Evolutionary conservation across 1,284 basidiomycete species (phyloP).

Genomic region (Porogramme epimiltina): DNA sequence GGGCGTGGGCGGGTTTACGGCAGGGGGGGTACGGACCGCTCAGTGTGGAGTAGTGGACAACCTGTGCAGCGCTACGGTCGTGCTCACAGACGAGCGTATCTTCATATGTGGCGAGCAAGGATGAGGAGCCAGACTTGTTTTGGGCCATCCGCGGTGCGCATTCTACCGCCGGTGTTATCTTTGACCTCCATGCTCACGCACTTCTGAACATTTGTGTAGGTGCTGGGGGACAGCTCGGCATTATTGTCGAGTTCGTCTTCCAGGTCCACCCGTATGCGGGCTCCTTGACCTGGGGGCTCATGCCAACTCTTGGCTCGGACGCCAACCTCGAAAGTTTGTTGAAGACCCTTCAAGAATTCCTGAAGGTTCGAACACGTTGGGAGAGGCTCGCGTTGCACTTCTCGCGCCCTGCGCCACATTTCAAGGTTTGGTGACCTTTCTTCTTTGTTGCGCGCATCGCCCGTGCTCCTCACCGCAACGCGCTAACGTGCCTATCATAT

Average conservation of each 20-base stretch:
- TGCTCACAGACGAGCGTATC: conserved; percentile 38
- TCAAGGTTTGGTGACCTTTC: conserved; percentile 19
- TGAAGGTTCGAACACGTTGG: conserved; percentile 10
- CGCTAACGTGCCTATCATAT: too few relatives aligned
- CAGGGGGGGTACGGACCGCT: conserved; percentile 45
- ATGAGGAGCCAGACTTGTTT: conserved; percentile 23
- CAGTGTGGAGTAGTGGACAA: conserved; percentile 41
- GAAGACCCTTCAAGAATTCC: conserved; percentile 16
- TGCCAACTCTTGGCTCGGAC: conserved; percentile 18
- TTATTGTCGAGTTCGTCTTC: conserved; percentile 46
- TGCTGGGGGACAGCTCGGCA: conserved; percentile 48
- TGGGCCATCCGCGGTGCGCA: conserved; percentile 35
- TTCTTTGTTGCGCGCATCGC: too few relatives aligned
- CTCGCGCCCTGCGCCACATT: conserved; percentile 25
- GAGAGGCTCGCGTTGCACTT: conserved; percentile 24
- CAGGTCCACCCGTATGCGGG: conserved; percentile 29
- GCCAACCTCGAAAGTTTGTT: conserved; percentile 13
- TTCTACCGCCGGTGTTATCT: neutral
- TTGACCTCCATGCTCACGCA: neutral
- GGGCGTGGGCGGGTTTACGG: conserved; percentile 31
- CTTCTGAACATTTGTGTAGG: too few relatives aligned
- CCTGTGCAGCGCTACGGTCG: conserved; percentile 37
- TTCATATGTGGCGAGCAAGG: conserved; percentile 31
- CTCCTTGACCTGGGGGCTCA: conserved; percentile 24
- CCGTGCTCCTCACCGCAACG: too few relatives aligned